A percentile compares a stretch with the other conserved stretches of the same genome.
These are phyloP conservation scores for Arthrobotrys sphaeroides DNA, from an alignment of 2,329 filamentous ascomycete genomes.

Conservation along the genomic window DNA sequence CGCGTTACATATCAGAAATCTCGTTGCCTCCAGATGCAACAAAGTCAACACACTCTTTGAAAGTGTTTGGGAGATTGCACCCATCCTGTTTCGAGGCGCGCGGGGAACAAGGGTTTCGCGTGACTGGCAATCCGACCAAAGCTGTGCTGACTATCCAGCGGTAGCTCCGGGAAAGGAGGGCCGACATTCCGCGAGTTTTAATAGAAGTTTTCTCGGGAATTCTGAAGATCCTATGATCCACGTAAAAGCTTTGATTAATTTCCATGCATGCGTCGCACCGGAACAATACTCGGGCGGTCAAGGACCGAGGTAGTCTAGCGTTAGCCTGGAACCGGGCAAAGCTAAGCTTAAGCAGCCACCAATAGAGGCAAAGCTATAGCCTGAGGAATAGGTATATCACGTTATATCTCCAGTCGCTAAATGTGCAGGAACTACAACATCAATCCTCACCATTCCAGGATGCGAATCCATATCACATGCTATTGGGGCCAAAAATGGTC, in stretches of 20 bases:
- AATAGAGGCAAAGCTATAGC: not conserved
- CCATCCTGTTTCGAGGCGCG: too few relatives aligned
- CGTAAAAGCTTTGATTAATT: too few relatives aligned
- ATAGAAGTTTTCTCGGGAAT: too few relatives aligned
- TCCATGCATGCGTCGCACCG: not conserved
- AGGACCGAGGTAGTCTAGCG: too few relatives aligned
- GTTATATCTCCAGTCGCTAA: not conserved
- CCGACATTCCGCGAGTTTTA: conserved; percentile 19
- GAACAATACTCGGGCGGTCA: conserved; percentile 26
- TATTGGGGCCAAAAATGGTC: not conserved
- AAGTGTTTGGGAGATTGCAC: too few relatives aligned
- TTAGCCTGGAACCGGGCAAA: too few relatives aligned
- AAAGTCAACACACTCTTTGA: too few relatives aligned
- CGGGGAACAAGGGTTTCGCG: too few relatives aligned
- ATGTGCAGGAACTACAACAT: not conserved
- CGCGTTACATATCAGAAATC: too few relatives aligned
- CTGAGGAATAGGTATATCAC: not conserved
- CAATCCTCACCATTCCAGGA: not conserved
- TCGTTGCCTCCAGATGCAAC: too few relatives aligned
- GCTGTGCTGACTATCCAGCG: not conserved
- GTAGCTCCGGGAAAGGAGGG: not conserved
- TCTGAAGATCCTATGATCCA: conserved; percentile 31
- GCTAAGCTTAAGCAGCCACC: too few relatives aligned
- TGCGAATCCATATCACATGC: conserved; percentile 4
- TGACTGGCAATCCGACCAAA: too few relatives aligned